phyloP scores from a whole-genome alignment of 768 basidiomycete species.

The Xerocomellus intermedius region DNA sequence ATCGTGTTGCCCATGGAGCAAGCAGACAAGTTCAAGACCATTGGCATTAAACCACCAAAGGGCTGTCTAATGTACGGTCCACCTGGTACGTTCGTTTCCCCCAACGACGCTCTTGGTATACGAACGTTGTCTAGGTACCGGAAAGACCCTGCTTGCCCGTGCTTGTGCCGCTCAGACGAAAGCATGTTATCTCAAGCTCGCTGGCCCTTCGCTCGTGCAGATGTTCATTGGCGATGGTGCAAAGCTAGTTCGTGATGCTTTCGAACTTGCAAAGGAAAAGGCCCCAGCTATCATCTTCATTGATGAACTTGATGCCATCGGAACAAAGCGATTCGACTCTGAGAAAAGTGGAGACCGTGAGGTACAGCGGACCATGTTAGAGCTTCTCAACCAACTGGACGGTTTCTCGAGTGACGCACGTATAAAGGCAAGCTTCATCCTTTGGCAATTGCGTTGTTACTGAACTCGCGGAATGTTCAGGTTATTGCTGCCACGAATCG shows the following conservation, averaged over 20 bases:
- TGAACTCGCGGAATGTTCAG: slow-evolving; percentile 40
- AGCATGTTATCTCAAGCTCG: slow-evolving; percentile 97
- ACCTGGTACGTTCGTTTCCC: slow-evolving; percentile 59
- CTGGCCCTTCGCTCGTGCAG: slow-evolving; percentile 96
- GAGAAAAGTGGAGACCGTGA: slow-evolving; percentile 99
- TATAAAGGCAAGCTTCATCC: slow-evolving; percentile 70
- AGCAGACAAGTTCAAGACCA: slow-evolving; percentile 94
- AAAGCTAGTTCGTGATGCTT: slow-evolving; percentile 97
- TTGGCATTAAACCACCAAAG: slow-evolving; percentile 98
- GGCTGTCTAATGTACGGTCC: slow-evolving; percentile 99
- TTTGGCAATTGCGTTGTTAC: background rate
- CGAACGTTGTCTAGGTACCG: slow-evolving; percentile 60
- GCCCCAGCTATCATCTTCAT: slow-evolving; percentile 99
- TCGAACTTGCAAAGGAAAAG: slow-evolving; percentile 97
- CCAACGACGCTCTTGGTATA: background rate
- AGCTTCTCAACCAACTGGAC: slow-evolving; percentile 95
- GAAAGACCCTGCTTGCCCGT: slow-evolving; percentile 95
- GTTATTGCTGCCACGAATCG: slow-evolving; percentile 99
- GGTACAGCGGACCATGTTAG: slow-evolving; percentile 99
- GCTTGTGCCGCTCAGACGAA: slow-evolving; percentile 98
- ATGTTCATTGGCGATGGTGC: slow-evolving; percentile 99
- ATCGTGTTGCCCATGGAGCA: slow-evolving; percentile 99
- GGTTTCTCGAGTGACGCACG: slow-evolving; percentile 96
- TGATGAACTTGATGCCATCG: slow-evolving; percentile 97
- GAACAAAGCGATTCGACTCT: slow-evolving; percentile 97